phyloP scores from a whole-genome alignment of 2,329 filamentous ascomycete genomes.

The Orbilia blumenaviensis region DNA sequence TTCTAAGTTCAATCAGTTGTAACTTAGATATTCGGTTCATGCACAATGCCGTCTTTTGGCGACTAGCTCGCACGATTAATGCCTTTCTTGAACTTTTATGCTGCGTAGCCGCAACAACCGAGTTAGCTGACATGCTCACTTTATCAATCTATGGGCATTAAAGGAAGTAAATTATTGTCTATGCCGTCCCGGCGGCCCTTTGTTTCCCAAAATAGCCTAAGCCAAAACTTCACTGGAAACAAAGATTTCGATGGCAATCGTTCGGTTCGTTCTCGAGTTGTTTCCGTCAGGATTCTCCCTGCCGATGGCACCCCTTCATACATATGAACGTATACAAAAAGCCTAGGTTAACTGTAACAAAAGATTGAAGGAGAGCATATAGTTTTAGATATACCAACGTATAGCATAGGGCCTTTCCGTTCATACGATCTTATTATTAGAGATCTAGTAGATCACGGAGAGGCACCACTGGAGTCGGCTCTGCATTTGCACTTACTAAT shows the following conservation, averaged over 20 bases:
- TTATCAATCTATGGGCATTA: background rate
- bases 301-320: background rate
- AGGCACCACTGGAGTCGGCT: too few relatives aligned
- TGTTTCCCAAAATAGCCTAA: background rate
- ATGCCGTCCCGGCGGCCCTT: background rate
- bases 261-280: background rate
- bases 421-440: background rate
- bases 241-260: background rate
- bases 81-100: background rate
- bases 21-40: background rate
- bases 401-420: background rate
- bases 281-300: background rate
- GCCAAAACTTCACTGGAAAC: background rate
- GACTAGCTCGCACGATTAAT: background rate
- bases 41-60: background rate
- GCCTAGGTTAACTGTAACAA: background rate
- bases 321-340: background rate
- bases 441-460: too few relatives aligned
- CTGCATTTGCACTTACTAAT: background rate
- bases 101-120: background rate
- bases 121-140: background rate
- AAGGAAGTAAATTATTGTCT: background rate
- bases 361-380: background rate
- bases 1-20: background rate
- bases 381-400: background rate